Conservation (phyloP, 2,329 filamentous ascomycete genomes). For the Colletotrichum eremochloae region DNA sequence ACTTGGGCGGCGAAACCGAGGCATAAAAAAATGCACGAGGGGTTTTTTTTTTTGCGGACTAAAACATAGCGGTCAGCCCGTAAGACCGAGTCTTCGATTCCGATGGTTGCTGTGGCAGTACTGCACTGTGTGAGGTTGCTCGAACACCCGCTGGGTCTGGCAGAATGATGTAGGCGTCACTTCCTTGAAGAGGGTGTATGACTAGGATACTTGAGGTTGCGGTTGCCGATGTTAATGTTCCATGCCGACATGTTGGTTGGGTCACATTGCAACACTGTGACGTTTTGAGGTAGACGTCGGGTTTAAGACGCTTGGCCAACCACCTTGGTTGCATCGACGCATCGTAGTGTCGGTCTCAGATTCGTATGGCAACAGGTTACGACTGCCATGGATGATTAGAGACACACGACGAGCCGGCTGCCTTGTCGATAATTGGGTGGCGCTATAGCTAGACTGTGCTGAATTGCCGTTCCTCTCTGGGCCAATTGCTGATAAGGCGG, state of each 20-base stretch:
- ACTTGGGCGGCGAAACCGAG: slow-evolving; percentile 20
- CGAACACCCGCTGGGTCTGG: slow-evolving; percentile 12
- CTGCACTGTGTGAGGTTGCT: slow-evolving; percentile 25
- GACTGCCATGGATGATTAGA: slow-evolving; percentile 6
- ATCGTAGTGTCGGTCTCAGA: slow-evolving; percentile 2
- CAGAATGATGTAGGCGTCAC: slow-evolving; percentile 20
- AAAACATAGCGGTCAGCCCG: slow-evolving; percentile 32
- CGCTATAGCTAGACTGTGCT: background rate
- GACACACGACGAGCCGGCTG: slow-evolving; percentile 20
- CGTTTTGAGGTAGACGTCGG: slow-evolving; percentile 4
- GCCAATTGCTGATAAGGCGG: background rate
- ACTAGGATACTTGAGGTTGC: slow-evolving; percentile 16
- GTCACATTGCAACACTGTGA: slow-evolving; percentile 12
- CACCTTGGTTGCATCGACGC: background rate
- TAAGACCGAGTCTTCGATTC: slow-evolving; percentile 10
- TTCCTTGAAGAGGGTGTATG: slow-evolving; percentile 7
- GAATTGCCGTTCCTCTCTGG: slow-evolving; percentile 18
- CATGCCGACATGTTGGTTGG: slow-evolving; percentile 10
- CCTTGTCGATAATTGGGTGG: background rate
- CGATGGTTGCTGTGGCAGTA: slow-evolving; percentile 23
- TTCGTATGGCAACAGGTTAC: slow-evolving; percentile 9
- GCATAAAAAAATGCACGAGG: background rate
- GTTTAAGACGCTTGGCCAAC: slow-evolving; percentile 4
- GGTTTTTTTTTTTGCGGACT: background rate
- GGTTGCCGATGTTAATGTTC: background rate